Evolutionary conservation across 139 green algal genomes (phyloP).

Genomic region (Raphidocelis subcapitata): DNA sequence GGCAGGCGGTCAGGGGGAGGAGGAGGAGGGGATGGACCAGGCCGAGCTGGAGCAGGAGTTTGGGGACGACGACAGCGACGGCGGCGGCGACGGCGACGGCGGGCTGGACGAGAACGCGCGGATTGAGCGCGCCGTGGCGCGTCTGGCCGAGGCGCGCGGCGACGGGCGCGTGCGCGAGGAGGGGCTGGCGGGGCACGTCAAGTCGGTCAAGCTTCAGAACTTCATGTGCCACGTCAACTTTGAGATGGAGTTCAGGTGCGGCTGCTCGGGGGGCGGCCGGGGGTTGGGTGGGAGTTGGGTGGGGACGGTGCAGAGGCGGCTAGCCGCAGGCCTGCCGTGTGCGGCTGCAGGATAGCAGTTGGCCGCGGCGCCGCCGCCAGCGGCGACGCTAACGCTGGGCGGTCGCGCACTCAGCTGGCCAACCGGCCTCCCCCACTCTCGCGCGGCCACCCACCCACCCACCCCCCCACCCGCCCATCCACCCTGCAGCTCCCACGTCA

Average conservation of each 20-base stretch:
- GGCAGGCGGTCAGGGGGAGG: neutral
- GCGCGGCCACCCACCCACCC: too few relatives aligned
- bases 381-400: too few relatives aligned
- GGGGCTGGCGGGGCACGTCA: constrained; percentile 51
- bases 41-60: too few relatives aligned
- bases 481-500: constrained; percentile 58
- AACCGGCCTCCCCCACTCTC: too few relatives aligned
- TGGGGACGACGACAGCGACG: neutral
- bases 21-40: neutral
- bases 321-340: too few relatives aligned
- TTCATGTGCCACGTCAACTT: constrained; percentile 85
- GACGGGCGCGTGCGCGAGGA: neutral
- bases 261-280: too few relatives aligned
- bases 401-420: too few relatives aligned
- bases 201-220: constrained; percentile 56
- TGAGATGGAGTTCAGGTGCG: constrained; percentile 62
- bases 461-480: too few relatives aligned
- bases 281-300: too few relatives aligned
- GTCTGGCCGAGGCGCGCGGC: neutral
- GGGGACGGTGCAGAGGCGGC: too few relatives aligned
- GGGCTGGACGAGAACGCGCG: neutral
- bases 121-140: neutral
- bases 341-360: too few relatives aligned
- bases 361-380: too few relatives aligned
- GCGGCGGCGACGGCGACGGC: neutral